phyloP scores from a whole-genome alignment of 768 basidiomycete genomes.

The Calocera cornea region DNA sequence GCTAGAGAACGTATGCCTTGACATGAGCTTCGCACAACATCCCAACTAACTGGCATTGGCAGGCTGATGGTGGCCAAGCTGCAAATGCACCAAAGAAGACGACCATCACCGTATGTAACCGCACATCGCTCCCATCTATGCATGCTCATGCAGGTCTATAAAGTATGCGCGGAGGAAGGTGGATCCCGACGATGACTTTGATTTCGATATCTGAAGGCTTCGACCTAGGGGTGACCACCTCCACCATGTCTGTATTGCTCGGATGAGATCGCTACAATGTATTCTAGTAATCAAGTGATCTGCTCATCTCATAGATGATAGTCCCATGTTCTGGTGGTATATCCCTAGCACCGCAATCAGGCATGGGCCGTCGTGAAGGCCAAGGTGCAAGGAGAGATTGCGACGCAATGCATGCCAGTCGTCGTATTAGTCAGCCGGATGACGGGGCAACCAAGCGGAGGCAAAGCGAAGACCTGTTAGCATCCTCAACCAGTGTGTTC shows the following conservation, averaged over 20 bases:
- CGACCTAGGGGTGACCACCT: not conserved
- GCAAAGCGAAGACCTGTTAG: slow-evolving; percentile 5
- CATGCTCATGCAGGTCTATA: not conserved
- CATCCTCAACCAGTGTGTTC: not conserved
- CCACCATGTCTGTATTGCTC: not conserved
- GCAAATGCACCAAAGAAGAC: slow-evolving; percentile 32
- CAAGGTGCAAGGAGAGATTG: not conserved
- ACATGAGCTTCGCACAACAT: no score
- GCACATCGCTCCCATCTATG: not conserved
- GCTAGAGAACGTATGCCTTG: slow-evolving; percentile 55
- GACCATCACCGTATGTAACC: slow-evolving; percentile 29
- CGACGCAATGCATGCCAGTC: not conserved
- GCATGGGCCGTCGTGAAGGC: not conserved
- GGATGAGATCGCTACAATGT: not conserved
- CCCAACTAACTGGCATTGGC: no score
- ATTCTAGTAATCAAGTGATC: not conserved
- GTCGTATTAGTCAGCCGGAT: not conserved
- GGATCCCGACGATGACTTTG: slow-evolving; percentile 48
- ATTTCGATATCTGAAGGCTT: slow-evolving; percentile 11
- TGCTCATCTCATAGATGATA: not conserved
- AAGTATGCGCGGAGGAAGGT: slow-evolving; percentile 50
- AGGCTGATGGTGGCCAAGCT: slow-evolving; percentile 41
- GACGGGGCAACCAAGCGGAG: not conserved
- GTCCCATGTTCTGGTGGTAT: no score
- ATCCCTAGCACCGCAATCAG: no score